Percentiles rank a stretch among this genome's conserved stretches.
Conservation (phyloP, 345 rosid genomes). For the Laguncularia racemosa region DNA sequence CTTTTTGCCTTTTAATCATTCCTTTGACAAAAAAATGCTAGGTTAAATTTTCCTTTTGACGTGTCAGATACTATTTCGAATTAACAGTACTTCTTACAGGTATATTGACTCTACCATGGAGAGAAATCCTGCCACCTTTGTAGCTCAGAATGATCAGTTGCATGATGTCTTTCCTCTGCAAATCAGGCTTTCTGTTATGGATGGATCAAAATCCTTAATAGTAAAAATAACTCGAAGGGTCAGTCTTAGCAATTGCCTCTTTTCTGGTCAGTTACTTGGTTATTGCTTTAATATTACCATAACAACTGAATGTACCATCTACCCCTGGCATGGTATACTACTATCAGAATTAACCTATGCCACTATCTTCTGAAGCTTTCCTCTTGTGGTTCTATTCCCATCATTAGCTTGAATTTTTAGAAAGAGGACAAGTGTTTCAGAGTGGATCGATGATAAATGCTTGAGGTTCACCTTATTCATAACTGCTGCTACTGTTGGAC, state of each 20-base stretch:
- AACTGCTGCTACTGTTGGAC: not conserved
- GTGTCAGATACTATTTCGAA: not conserved
- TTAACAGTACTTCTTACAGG: slow-evolving; percentile 25
- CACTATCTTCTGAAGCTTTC: not conserved
- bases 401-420: too few relatives aligned
- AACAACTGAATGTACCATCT: not conserved
- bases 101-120: slow-evolving; percentile 29
- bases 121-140: slow-evolving; percentile 18
- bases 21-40: not conserved
- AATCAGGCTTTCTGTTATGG: slow-evolving; percentile 42
- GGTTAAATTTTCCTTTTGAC: not conserved
- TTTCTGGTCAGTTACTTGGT: slow-evolving; percentile 6
- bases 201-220: slow-evolving; percentile 34
- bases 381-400: not conserved
- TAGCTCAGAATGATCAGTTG: slow-evolving; percentile 27
- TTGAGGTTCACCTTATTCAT: not conserved
- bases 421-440: not conserved
- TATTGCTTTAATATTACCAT: slow-evolving; percentile 4
- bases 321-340: not conserved
- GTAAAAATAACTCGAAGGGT: slow-evolving; percentile 51
- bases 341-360: not conserved
- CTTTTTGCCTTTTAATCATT: too few relatives aligned
- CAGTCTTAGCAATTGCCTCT: slow-evolving; percentile 1
- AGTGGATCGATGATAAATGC: not conserved
- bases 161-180: slow-evolving; percentile 51